Evolutionary conservation across 2,329 filamentous ascomycete genomes (phyloP).

Genomic region (Colletotrichum plurivorum): DNA sequence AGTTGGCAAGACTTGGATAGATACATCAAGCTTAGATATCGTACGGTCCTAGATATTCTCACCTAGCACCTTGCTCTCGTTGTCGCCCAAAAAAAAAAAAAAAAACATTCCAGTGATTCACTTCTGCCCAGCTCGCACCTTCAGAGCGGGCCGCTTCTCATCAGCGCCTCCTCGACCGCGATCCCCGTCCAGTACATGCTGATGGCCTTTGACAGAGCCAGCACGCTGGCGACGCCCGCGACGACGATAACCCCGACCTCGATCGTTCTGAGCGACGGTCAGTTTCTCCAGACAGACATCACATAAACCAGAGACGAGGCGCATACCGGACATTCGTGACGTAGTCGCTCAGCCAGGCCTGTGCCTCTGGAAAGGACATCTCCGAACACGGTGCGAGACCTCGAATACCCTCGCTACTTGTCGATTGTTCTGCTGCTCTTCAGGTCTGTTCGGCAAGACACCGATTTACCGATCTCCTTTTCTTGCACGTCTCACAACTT

Average conservation of each 20-base stretch:
- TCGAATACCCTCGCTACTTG: background rate
- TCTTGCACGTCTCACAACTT: no score
- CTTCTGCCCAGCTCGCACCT: background rate
- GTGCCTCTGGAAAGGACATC: background rate
- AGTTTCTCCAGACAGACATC: background rate
- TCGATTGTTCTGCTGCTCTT: no score
- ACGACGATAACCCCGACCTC: background rate
- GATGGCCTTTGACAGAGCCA: background rate
- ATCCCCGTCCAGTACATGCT: slow-evolving; percentile 1
- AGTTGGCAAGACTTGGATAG: no score
- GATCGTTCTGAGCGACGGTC: background rate
- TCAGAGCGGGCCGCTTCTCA: background rate
- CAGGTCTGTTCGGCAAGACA: no score
- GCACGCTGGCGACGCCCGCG: background rate
- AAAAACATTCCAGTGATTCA: no score
- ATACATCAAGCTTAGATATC: no score
- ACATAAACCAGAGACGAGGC: background rate
- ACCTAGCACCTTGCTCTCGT: no score
- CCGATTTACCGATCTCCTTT: no score
- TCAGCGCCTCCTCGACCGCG: background rate
- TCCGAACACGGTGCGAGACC: background rate
- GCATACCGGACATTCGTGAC: background rate
- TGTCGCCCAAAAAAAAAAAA: no score
- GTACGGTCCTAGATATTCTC: no score
- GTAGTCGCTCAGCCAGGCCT: background rate